Conservation (phyloP, 129 eudicot genomes). For the Chrysanthemum seticuspe region DNA sequence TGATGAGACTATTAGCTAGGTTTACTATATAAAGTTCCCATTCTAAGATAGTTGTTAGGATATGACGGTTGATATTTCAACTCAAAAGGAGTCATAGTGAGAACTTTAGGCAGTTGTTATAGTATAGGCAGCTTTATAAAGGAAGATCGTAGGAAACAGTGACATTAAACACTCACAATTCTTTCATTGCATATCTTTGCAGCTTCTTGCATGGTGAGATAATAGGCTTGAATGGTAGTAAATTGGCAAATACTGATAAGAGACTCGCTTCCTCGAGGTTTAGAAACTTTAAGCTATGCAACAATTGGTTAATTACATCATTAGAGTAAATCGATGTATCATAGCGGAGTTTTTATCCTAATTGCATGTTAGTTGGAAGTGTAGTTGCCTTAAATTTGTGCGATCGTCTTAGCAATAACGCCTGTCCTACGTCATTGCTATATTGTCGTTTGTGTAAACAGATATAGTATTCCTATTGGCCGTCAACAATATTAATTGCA, state of each 20-base stretch:
- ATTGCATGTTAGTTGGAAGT: background rate
- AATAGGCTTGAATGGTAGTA: background rate
- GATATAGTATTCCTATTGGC: background rate
- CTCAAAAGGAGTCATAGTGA: background rate
- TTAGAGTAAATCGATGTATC: background rate
- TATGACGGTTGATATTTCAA: background rate
- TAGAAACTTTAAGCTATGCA: slow-evolving; percentile 14
- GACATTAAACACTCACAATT: background rate
- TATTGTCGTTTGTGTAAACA: slow-evolving; percentile 4
- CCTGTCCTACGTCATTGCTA: background rate
- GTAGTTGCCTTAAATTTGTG: background rate
- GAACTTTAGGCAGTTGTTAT: background rate
- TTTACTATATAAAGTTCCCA: background rate
- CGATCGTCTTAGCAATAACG: background rate
- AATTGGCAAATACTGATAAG: slow-evolving; percentile 13
- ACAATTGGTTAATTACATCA: background rate
- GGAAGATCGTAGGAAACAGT: background rate
- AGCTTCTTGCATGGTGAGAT: slow-evolving; percentile 11
- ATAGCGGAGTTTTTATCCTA: background rate
- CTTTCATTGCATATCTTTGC: slow-evolving; percentile 12
- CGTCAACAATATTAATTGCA: background rate
- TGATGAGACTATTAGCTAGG: background rate
- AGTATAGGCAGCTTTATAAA: background rate
- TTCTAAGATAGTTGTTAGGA: background rate
- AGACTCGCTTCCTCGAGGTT: background rate